These are phyloP conservation scores for Fusarium continuum DNA, from an alignment of 2,329 filamentous ascomycete species.

Conservation along the genomic window DNA sequence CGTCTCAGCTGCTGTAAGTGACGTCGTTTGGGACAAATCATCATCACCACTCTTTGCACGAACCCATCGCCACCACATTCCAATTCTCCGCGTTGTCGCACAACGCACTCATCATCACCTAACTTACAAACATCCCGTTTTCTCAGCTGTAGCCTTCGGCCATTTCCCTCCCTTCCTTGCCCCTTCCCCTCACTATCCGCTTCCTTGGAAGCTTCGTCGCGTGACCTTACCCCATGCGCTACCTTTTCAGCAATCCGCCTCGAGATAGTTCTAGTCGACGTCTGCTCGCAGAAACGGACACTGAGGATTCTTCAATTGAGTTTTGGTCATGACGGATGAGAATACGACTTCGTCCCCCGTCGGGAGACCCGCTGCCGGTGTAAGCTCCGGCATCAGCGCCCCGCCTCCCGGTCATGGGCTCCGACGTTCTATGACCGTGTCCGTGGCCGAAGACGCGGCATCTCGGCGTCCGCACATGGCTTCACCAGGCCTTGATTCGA, in stretches of 20 bases:
- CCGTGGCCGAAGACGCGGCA: slow-evolving; percentile 40
- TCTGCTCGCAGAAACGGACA: background rate
- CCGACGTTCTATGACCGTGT: slow-evolving; percentile 54
- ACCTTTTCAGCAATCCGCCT: background rate
- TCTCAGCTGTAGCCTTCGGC: background rate
- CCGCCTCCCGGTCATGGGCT: slow-evolving; percentile 49
- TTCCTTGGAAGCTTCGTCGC: slow-evolving; percentile 20
- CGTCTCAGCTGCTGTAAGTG: slow-evolving; percentile 18
- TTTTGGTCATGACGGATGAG: slow-evolving; percentile 30
- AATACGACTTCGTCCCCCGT: slow-evolving; percentile 22
- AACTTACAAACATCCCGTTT: background rate
- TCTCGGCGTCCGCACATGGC: slow-evolving; percentile 18
- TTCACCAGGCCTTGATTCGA: slow-evolving; percentile 41
- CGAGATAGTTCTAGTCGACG: background rate
- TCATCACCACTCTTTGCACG: slow-evolving; percentile 6
- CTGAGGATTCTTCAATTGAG: slow-evolving; percentile 10
- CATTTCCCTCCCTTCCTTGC: slow-evolving; percentile 1
- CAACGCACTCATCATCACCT: slow-evolving; percentile 11
- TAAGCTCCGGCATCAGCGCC: slow-evolving; percentile 35
- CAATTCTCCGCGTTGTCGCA: slow-evolving; percentile 25
- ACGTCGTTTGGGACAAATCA: slow-evolving; percentile 26
- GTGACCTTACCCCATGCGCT: slow-evolving; percentile 26
- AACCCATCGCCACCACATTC: slow-evolving; percentile 34
- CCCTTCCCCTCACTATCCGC: background rate
- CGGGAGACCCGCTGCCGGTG: slow-evolving; percentile 44